A percentile compares a stretch with the other conserved stretches of the same genome.
These are phyloP conservation scores for Pythium aristosporum DNA, from an alignment of 352 stramenopile species.

Conservation along the genomic window DNA sequence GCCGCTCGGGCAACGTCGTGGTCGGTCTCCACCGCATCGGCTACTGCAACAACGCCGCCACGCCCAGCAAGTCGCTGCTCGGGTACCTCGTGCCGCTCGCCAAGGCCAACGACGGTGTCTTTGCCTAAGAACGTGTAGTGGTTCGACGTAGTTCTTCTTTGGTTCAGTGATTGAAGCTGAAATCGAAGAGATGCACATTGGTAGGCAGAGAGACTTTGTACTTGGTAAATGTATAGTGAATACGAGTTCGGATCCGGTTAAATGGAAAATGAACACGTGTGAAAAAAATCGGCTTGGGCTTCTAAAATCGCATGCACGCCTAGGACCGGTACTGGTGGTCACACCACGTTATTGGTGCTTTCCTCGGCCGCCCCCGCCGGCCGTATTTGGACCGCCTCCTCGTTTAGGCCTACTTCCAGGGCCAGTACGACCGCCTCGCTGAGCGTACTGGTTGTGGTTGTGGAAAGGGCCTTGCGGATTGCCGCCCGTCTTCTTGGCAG, in stretches of 20 bases:
- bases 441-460: not conserved
- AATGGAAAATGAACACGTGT: not conserved
- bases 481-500: slow-evolving; percentile 9
- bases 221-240: slow-evolving; percentile 12
- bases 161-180: slow-evolving; percentile 3
- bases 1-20: slow-evolving; percentile 25
- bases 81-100: slow-evolving; percentile 25
- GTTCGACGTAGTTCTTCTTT: not conserved
- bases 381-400: slow-evolving; percentile 3
- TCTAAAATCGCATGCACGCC: slow-evolving; percentile 5
- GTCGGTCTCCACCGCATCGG: slow-evolving; percentile 42
- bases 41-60: slow-evolving; percentile 43
- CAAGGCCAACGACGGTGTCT: slow-evolving; percentile 26
- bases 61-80: slow-evolving; percentile 26
- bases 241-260: not conserved
- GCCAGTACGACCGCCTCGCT: not conserved
- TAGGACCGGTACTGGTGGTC: too few relatives aligned
- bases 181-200: not conserved
- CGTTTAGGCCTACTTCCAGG: slow-evolving; percentile 3
- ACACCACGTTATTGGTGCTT: slow-evolving; percentile 12
- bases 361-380: slow-evolving; percentile 11
- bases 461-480: not conserved
- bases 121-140: slow-evolving; percentile 8
- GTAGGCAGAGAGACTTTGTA: not conserved
- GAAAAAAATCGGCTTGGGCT: not conserved